Evolutionary conservation across 306 rosid genomes (phyloP).

Genomic region (Vigna reflexopilosa): DNA sequence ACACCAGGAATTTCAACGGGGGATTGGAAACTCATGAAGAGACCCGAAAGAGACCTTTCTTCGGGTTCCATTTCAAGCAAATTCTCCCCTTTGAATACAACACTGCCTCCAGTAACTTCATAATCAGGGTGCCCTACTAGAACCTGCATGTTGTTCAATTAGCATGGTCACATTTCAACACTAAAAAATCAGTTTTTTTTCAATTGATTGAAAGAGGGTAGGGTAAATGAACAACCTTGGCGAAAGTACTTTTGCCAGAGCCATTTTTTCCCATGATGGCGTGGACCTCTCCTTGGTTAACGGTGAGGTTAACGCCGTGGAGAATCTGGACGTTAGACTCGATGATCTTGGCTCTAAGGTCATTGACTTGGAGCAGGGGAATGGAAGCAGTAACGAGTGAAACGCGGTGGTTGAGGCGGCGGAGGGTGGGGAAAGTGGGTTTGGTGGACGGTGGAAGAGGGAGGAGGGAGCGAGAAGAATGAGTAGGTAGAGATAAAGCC

Average conservation of each 20-base stretch:
- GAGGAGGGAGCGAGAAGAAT: neutral
- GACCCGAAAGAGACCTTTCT: constrained; percentile 83
- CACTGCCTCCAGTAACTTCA: constrained; percentile 83
- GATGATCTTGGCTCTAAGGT: constrained; percentile 72
- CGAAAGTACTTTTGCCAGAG: constrained; percentile 94
- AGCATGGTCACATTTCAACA: neutral
- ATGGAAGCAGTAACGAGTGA: constrained; percentile 41
- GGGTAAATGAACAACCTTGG: constrained; percentile 57
- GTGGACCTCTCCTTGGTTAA: constrained; percentile 90
- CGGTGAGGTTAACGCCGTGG: constrained; percentile 75
- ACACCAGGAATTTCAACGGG: constrained; percentile 96
- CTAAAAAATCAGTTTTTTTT: neutral
- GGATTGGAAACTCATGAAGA: constrained; percentile 96
- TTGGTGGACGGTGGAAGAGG: constrained; percentile 25
- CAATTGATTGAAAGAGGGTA: neutral
- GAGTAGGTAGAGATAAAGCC: constrained; percentile 16
- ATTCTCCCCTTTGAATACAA: constrained; percentile 76
- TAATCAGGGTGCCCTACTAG: constrained; percentile 96
- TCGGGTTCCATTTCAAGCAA: constrained; percentile 90
- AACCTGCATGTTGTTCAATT: constrained; percentile 52
- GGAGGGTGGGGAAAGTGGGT: constrained; percentile 5
- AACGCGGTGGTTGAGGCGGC: constrained; percentile 34
- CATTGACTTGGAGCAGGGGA: constrained; percentile 77
- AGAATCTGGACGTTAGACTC: constrained; percentile 75
- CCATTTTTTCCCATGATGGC: constrained; percentile 98